A percentile compares a stretch with the other conserved stretches of the same genome.
phyloP scores from a whole-genome alignment of 129 eudicot species.

The Centella asiatica region DNA sequence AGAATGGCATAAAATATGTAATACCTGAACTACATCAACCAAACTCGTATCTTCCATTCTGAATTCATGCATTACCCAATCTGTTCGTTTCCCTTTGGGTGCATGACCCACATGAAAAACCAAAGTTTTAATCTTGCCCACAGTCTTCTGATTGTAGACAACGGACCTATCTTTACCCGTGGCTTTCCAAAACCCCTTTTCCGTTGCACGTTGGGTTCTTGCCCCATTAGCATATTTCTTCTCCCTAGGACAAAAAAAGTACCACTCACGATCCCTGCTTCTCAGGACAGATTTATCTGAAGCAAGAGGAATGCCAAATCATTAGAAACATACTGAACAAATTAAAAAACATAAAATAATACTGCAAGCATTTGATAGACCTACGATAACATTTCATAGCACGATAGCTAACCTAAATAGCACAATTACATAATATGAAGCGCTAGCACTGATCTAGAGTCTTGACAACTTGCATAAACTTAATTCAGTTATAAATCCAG shows the following conservation, averaged over 20 bases:
- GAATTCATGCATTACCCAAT: conserved; percentile 84
- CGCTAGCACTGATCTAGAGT: too few relatives aligned
- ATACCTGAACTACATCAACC: conserved; percentile 55
- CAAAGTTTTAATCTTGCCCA: conserved; percentile 57
- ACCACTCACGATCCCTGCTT: conserved; percentile 70
- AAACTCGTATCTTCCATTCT: conserved; percentile 36
- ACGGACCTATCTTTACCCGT: conserved; percentile 69
- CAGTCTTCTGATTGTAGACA: conserved; percentile 29
- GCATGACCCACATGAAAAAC: conserved; percentile 61
- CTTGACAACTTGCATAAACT: too few relatives aligned
- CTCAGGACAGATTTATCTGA: conserved; percentile 54
- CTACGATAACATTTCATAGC: too few relatives aligned
- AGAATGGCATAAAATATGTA: not conserved
- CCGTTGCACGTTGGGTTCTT: conserved; percentile 58
- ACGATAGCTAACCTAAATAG: too few relatives aligned
- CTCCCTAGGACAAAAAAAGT: conserved; percentile 68
- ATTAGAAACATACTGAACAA: not conserved
- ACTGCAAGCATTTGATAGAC: too few relatives aligned
- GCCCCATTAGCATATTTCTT: conserved; percentile 52
- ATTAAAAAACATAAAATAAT: not conserved
- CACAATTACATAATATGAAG: too few relatives aligned
- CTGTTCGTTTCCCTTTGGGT: conserved; percentile 58
- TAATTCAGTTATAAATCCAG: too few relatives aligned
- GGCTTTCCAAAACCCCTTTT: conserved; percentile 72
- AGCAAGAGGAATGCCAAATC: not conserved